Conservation (phyloP, 179 eudicot species). For the Pouteria campechiana region DNA sequence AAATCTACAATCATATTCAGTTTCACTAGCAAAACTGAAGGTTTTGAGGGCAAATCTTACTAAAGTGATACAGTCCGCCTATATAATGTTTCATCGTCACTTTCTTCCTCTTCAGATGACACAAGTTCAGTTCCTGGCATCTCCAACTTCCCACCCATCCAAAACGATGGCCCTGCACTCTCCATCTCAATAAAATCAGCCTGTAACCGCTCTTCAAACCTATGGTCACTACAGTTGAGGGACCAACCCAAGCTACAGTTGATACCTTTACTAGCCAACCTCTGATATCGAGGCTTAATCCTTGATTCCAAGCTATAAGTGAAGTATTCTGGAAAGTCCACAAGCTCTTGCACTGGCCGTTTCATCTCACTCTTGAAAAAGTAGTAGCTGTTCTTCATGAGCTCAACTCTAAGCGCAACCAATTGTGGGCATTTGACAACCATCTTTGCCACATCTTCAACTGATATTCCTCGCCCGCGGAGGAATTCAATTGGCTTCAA, state of each 20-base stretch:
- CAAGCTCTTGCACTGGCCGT: conserved; percentile 76
- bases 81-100: conserved; percentile 87
- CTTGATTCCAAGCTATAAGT: conserved; percentile 90
- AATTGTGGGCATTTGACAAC: conserved; percentile 80
- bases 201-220: conserved; percentile 77
- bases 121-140: conserved; percentile 51
- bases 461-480: conserved; percentile 39
- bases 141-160: conserved; percentile 81
- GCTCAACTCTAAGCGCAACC: conserved; percentile 46
- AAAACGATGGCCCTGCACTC: conserved; percentile 55
- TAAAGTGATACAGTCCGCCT: conserved; percentile 78
- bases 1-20: too few relatives aligned
- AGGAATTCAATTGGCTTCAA: conserved; percentile 77
- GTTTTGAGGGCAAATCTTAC: conserved; percentile 9
- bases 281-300: conserved; percentile 75
- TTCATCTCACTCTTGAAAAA: conserved; percentile 93
- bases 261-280: conserved; percentile 57
- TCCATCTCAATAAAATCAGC: conserved; percentile 56
- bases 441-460: conserved; percentile 71
- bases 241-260: conserved; percentile 69
- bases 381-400: conserved; percentile 89
- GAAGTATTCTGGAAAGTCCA: conserved; percentile 88
- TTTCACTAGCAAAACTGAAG: too few relatives aligned
- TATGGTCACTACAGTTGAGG: conserved; percentile 82
- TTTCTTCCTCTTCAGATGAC: conserved; percentile 67